Base-by-base conservation (phyloP, 2,329 filamentous ascomycete genomes). In the Apiospora marii region DNA sequence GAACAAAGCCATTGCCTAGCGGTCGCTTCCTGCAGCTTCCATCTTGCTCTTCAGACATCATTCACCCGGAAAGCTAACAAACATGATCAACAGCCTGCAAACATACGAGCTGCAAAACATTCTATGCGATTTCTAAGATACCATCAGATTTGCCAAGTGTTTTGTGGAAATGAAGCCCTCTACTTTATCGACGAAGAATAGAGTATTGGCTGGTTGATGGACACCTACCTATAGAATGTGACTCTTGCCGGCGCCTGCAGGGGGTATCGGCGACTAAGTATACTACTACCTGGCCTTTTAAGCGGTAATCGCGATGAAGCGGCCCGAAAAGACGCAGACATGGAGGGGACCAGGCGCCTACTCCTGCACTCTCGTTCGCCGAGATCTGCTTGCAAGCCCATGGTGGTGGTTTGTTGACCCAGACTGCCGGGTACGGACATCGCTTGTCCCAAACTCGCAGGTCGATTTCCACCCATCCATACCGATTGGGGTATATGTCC, bases 351-450 rank as follows among this genome's bases (percentile, higher is more conserved):
- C 30, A 37, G 58, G 58, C 58, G 58, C 58, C 34, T 64, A 64
- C 34, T 41, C 58, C 1, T n/a, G 19, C 19, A n/a, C 12, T 14
- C 41, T 41, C 58, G n/a, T 64, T 64, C 58, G 58, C 34, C 12
- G 58, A 22, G 10, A 61, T 61, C 4, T 19, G 16, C 16, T 10
- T 37, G 49, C 49, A 51, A 13, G 49, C 12, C n/a, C n/a, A 14
- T 14, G 30, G 19, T 16, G 44, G 27, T 8, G 58, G 19, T 30
- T 22, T 64, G 19, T 30, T 22, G 37, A 64, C 58, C 58, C 58
- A 41, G 19, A 64, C 58, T 61, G 53, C n/a, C 53, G 53, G 53
- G 53, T 37, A 61, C 53, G 30, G 10, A 30, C 30, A 61, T 61
- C 30, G 51, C 51, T 58, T 58, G n/a, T 19, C 2, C 44, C 44